phyloP scores from a whole-genome alignment of 2,329 filamentous ascomycete species.

The Aspergillus glaucus region DNA sequence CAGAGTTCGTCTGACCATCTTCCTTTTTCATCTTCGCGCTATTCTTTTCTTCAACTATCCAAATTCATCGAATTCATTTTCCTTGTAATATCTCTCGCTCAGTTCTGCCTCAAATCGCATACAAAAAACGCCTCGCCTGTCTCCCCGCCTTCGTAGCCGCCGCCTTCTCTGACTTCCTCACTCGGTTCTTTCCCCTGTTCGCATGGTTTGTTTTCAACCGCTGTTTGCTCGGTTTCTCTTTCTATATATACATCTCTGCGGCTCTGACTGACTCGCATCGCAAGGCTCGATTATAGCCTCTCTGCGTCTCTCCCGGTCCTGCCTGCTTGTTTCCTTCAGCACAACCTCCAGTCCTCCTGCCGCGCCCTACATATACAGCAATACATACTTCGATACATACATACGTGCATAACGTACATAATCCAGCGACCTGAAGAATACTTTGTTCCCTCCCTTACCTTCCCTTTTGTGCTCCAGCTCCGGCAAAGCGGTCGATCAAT shows the following conservation, averaged over 20 bases:
- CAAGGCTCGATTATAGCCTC: no score
- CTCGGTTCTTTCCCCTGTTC: neutral
- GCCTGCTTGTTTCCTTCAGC: neutral
- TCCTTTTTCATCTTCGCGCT: constrained; percentile 2
- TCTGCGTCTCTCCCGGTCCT: no score
- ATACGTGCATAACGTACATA: no score
- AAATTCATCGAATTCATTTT: neutral
- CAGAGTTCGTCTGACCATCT: neutral
- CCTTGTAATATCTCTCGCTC: neutral
- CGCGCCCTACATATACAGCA: no score
- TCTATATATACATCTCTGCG: neutral
- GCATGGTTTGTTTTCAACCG: constrained; percentile 4
- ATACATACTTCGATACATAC: no score
- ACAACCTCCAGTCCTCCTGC: no score
- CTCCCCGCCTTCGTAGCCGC: constrained; percentile 10
- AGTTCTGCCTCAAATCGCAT: neutral
- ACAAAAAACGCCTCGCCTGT: neutral
- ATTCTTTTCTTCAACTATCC: neutral
- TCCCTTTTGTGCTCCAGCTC: constrained; percentile 11
- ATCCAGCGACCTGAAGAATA: no score
- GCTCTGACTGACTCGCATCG: no score
- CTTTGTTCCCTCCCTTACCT: constrained; percentile 11
- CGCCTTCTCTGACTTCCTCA: constrained; percentile 5
- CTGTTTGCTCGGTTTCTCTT: neutral
- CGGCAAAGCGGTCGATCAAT: constrained; percentile 8